phyloP scores from a whole-genome alignment of 2,329 filamentous ascomycete genomes.

The Neurospora sp. region DNA sequence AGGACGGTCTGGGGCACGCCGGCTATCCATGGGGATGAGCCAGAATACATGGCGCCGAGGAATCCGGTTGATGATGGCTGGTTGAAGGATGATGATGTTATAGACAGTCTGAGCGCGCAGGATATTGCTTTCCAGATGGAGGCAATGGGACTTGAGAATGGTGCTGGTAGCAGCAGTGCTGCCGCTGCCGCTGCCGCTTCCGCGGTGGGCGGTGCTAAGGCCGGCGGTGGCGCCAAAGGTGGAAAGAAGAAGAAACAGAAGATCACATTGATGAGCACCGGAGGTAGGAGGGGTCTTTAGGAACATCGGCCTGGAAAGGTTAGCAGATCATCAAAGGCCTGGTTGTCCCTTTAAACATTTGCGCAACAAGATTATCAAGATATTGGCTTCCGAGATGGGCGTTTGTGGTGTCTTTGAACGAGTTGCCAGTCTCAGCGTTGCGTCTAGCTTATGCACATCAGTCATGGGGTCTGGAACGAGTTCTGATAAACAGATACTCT shows the following conservation, averaged over 20 bases:
- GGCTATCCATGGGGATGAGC: constrained; percentile 47
- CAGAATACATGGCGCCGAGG: constrained; percentile 20
- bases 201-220: constrained; percentile 6
- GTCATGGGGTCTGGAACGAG: background rate
- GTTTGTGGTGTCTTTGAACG: background rate
- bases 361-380: background rate
- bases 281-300: constrained; percentile 35
- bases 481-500: background rate
- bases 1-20: constrained; percentile 92
- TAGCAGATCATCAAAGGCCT: background rate
- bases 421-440: background rate
- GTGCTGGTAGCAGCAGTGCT: constrained; percentile 9
- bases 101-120: constrained; percentile 54
- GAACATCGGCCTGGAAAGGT: background rate
- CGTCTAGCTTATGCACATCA: background rate
- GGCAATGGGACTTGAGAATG: constrained; percentile 34
- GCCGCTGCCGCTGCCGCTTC: constrained; percentile 7
- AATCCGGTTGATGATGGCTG: constrained; percentile 48
- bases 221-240: constrained; percentile 19
- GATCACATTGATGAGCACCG: constrained; percentile 62
- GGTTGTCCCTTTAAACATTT: background rate
- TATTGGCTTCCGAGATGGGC: background rate
- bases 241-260: constrained; percentile 61
- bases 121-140: constrained; percentile 53
- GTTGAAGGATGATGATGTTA: constrained; percentile 70